Conservation (phyloP, 2,329 filamentous ascomycete genomes). For the Aspergillus viridinutans region DNA sequence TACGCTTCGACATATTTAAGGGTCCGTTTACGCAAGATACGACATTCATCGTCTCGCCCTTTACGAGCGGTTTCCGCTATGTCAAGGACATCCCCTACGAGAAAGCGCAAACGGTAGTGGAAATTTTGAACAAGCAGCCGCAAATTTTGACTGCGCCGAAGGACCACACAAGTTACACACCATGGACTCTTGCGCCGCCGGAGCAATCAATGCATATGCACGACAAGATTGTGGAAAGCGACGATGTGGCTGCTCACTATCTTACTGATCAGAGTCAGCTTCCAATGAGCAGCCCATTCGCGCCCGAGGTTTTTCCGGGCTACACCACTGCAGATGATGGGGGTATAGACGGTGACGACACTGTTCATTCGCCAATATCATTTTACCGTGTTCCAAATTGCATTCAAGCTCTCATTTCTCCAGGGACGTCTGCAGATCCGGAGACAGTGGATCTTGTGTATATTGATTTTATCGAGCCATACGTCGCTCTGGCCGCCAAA, state of each 20-base stretch:
- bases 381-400: constrained; percentile 81
- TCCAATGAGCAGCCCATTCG: not conserved
- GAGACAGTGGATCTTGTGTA: constrained; percentile 83
- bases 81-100: constrained; percentile 77
- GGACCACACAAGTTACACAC: constrained; percentile 13
- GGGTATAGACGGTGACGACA: constrained; percentile 84
- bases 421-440: constrained; percentile 47
- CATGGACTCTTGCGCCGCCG: constrained; percentile 40
- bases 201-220: constrained; percentile 37
- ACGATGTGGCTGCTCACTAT: constrained; percentile 3
- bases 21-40: constrained; percentile 85
- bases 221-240: constrained; percentile 17
- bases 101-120: constrained; percentile 65
- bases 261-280: constrained; percentile 28
- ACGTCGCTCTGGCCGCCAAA: constrained; percentile 70
- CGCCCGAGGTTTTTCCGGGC: constrained; percentile 57
- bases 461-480: constrained; percentile 83
- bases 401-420: constrained; percentile 63
- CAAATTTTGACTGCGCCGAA: constrained; percentile 40
- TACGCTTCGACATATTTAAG: constrained; percentile 94
- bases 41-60: constrained; percentile 82
- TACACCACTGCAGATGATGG: constrained; percentile 88
- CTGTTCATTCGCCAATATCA: constrained; percentile 68
- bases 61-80: constrained; percentile 72
- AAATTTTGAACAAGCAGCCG: constrained; percentile 55